A percentile compares a stretch with the other conserved stretches of the same genome.
These are phyloP conservation scores for Recurvomyces mirabilis DNA, from an alignment of 495 filamentous ascomycete genomes.

Conservation along the genomic window DNA sequence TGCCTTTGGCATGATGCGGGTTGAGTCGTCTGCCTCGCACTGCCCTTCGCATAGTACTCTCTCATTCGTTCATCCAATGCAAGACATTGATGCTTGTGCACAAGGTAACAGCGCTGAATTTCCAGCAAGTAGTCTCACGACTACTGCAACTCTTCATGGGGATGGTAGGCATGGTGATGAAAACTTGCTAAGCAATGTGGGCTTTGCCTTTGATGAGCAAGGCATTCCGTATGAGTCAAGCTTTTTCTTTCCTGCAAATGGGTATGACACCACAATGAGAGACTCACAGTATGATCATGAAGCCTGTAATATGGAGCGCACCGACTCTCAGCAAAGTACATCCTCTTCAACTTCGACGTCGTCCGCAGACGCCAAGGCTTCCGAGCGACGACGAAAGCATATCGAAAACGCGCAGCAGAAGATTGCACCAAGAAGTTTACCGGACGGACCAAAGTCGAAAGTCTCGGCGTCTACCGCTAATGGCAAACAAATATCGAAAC, in stretches of 20 bases:
- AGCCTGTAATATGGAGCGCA: constrained; percentile 8
- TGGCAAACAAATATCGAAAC: not conserved
- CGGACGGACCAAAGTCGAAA: constrained; percentile 4
- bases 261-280: too few relatives aligned
- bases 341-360: not conserved
- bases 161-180: constrained; percentile 2
- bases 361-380: constrained; percentile 9
- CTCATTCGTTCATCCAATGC: constrained; percentile 4
- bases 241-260: too few relatives aligned
- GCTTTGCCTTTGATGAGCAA: constrained; percentile 6
- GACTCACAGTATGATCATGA: too few relatives aligned
- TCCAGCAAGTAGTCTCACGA: constrained; percentile 7
- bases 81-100: constrained; percentile 8
- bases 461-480: not conserved
- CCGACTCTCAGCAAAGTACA: constrained; percentile 5
- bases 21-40: constrained; percentile 23
- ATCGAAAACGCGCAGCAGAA: constrained; percentile 14
- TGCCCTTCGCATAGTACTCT: constrained; percentile 1
- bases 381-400: constrained; percentile 12
- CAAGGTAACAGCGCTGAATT: too few relatives aligned
- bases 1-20: constrained; percentile 24
- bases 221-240: too few relatives aligned
- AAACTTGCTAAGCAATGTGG: constrained; percentile 11
- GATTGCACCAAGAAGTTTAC: constrained; percentile 11
- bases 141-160: constrained; percentile 3